Evolutionary conservation across 495 filamentous ascomycete species (phyloP).

Genomic region (Chaetomium fimeti): DNA sequence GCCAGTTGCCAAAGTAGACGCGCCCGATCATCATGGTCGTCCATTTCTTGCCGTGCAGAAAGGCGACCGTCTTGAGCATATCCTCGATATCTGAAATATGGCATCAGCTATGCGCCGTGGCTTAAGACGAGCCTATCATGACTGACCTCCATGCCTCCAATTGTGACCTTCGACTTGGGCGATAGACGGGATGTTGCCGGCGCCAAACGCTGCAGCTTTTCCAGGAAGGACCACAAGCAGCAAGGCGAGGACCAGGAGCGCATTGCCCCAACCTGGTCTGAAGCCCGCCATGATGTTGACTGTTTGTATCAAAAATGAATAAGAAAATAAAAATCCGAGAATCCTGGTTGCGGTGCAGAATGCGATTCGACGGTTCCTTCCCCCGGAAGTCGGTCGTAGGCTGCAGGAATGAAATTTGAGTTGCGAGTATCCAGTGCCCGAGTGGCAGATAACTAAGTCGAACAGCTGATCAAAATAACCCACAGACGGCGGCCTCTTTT

Average conservation of each 20-base stretch:
- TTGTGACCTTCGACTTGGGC: conserved; percentile 92
- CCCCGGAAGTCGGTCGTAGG: background rate
- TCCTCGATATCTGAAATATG: conserved; percentile 70
- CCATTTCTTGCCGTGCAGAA: conserved; percentile 91
- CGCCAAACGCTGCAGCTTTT: conserved; percentile 76
- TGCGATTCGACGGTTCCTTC: background rate
- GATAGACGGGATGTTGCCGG: conserved; percentile 93
- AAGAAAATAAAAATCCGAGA: background rate
- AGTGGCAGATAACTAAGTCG: background rate
- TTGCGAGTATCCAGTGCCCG: background rate
- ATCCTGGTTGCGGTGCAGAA: conserved; percentile 7
- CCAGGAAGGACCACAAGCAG: conserved; percentile 63
- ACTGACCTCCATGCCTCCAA: conserved; percentile 79
- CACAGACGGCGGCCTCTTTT: background rate
- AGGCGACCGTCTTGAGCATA: conserved; percentile 83
- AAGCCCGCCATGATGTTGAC: conserved; percentile 39
- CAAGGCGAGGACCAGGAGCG: conserved; percentile 49
- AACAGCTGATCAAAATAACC: background rate
- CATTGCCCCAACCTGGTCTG: conserved; percentile 41
- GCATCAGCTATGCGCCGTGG: background rate
- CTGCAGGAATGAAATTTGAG: background rate
- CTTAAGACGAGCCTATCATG: conserved; percentile 7
- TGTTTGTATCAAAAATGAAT: too few species aligned
- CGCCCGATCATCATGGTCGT: conserved; percentile 83
- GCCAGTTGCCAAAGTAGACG: conserved; percentile 88